These are phyloP conservation scores for Rhododendron vialii DNA, from an alignment of 148 eudicot genomes.

Conservation along the genomic window DNA sequence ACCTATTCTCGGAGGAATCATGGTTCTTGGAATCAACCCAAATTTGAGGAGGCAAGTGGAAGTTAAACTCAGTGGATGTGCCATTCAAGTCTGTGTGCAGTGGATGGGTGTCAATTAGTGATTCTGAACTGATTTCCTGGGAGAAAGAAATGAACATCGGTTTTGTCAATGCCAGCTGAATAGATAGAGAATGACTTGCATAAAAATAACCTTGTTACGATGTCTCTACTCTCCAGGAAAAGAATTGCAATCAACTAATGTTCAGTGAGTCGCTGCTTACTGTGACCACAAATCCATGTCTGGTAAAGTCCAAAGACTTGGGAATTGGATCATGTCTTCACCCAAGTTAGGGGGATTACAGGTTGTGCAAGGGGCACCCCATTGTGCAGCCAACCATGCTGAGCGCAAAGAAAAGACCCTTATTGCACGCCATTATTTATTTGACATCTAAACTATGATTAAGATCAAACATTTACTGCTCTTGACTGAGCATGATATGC, in stretches of 20 bases:
- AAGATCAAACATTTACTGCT: neutral
- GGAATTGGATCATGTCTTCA: neutral
- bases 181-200: neutral
- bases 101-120: neutral
- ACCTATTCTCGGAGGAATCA: neutral
- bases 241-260: neutral
- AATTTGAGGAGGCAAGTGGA: constrained; percentile 27
- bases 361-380: neutral
- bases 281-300: neutral
- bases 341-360: neutral
- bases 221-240: neutral
- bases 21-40: constrained; percentile 17
- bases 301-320: neutral
- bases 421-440: neutral
- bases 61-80: constrained; percentile 29
- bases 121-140: neutral
- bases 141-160: neutral
- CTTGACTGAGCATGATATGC: neutral
- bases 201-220: neutral
- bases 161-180: neutral
- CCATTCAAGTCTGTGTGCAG: constrained; percentile 31
- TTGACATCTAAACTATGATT: neutral
- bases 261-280: neutral
- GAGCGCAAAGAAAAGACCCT: neutral
- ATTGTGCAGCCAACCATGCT: neutral